Evolutionary conservation across 1,139 yeast genomes (phyloP), one percentile per base, ranked within the genome.

Genomic region (Pneumocystis jirovecii): DNA sequence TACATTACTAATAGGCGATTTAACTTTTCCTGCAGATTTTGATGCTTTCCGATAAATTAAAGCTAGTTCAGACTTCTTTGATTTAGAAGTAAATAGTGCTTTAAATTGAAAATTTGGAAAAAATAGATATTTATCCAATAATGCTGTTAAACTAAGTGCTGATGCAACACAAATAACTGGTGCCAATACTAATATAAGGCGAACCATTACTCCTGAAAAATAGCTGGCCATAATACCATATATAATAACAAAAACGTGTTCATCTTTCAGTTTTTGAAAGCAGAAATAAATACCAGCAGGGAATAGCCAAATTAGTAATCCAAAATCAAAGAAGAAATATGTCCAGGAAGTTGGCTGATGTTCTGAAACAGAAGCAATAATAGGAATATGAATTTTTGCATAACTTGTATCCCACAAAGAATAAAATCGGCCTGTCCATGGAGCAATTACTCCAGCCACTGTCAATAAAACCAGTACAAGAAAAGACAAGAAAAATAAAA

Each of bases 291-390:
- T 86, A 70, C 98, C 99, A 2, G 93, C 97, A 64, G 99, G 99
- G 89, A 95, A 93, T 71, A 95, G 81, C 98, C 98, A 95, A 72
- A 93, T 88, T 77, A 95, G 81, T 81, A 93, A 83, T 72, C 85
- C 88, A 64, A 95, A 86, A 76, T 95, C 99, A 75, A 93, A 89
- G 82, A 89, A 93, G 77, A 93, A 95, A 12, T 97, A 85, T 17
- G 98, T 96, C 99, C 99, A 95, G 15, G 98, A 96, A 34, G 98
- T 93, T 67, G 99, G 99, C 80, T 95, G 99, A 80, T 95, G 99
- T 78, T 95, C 99, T 17, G 96, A 89, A 64, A 95, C 99, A 1
- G 97, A 91, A 0, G 98, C 98, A 77, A 95, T 95, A 74, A 95
- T 95, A 64, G 99, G 99, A 72, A 95, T 95, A 75, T 95, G 98